Base-by-base conservation (phyloP, 2,329 filamentous ascomycete genomes). In the Penicillium hesseltinei region DNA sequence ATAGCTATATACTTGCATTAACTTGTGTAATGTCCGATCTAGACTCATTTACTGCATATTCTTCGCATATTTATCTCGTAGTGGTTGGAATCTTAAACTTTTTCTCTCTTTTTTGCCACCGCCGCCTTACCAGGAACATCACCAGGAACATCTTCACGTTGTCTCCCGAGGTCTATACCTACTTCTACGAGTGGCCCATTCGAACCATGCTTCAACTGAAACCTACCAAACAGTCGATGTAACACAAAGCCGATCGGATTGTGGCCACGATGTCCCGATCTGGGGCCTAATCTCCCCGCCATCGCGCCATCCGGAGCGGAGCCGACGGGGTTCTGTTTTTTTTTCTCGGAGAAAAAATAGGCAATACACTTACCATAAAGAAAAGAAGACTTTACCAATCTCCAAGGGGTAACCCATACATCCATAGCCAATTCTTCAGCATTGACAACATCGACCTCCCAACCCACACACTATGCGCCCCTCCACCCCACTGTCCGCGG, bases 401-500 rank as follows among this genome's bases (percentile, higher is more conserved):
- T 45, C 7, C 17, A 38, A 36, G 9, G 35, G 29, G 55, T 38
- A 31, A 23, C 15, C 27, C 40, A 25, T 17, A 2, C n/a, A 27
- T 25, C 29, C 33, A 23, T 43, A 21, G 19, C 27, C 17, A 25
- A 47, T 38, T 31, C 25, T 29, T 13, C 4, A 11, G 9, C 15
- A 23, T 42, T 49, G 25, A 42, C 19, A n/a, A 15, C 0, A 27
- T 25, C 17, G 23, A 25, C 31, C 19, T 47, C 19, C 29, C 13
- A 44, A 38, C 13, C 31, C 23, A 11, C 15, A 35, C n/a, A 31
- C 49, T 43, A 75, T 74, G 72, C 66, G 62, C 29, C 68, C 68
- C 33, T 65, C 65, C 15, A 59, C 59, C 46, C 75, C 73, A 25
- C 72, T 79, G 35, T 79, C 77, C 23, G 69, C 72, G 62, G 64